phyloP scores from a whole-genome alignment of 2,329 filamentous ascomycete species.

The Ophiosphaerella korrae region DNA sequence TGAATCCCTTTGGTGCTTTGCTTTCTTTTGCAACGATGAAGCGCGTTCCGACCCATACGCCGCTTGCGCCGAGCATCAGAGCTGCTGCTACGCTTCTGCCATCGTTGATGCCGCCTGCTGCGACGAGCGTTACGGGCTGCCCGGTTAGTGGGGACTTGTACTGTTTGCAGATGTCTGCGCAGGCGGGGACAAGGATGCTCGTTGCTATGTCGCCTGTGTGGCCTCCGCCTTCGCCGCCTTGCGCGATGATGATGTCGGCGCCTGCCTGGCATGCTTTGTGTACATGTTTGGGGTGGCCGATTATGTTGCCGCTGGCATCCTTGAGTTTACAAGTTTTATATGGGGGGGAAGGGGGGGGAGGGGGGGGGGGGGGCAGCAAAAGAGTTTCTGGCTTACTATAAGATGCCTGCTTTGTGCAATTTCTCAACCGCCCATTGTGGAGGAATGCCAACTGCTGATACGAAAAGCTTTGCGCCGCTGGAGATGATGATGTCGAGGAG shows the following conservation, averaged over 20 bases:
- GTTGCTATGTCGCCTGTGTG: conserved; percentile 40
- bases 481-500: conserved; percentile 43
- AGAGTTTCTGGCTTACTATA: conserved; percentile 29
- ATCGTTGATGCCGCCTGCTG: conserved; percentile 34
- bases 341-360: background rate
- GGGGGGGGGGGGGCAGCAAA: no score
- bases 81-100: conserved; percentile 30
- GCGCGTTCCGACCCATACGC: conserved; percentile 37
- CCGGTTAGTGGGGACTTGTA: conserved; percentile 31
- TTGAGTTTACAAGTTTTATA: no score
- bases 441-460: conserved; percentile 43
- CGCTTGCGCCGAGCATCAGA: conserved; percentile 33
- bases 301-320: conserved; percentile 13
- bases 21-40: conserved; percentile 28
- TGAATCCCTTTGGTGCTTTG: conserved; percentile 23
- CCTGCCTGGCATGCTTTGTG: conserved; percentile 36
- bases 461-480: conserved; percentile 41
- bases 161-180: conserved; percentile 30
- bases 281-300: conserved; percentile 37
- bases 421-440: conserved; percentile 38
- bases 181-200: conserved; percentile 33
- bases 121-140: conserved; percentile 25
- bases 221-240: conserved; percentile 38
- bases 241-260: conserved; percentile 35
- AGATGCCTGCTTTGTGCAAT: conserved; percentile 33